Evolutionary conservation across 257 asterid genomes (phyloP), one percentile per base, ranked within the genome.

Genomic region (Ophiorrhiza pumila): DNA sequence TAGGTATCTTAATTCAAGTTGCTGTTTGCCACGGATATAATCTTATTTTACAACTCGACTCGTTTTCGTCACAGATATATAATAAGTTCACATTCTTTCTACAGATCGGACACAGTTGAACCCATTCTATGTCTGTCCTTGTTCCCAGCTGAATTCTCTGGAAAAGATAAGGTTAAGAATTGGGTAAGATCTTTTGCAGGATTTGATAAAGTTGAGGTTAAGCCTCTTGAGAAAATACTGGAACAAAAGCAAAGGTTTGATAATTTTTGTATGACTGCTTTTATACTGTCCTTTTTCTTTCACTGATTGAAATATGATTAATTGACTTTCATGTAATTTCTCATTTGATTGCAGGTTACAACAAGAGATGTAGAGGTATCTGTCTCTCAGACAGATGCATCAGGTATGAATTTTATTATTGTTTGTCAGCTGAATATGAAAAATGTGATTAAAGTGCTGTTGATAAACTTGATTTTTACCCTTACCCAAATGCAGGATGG

Each of bases 241-340:
- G 98, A 92, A 86, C 99, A 90, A 86, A 92, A 95, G 79, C 96
- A 90, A 80, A 92, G 99, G 99, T 95, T 75, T 67, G 82, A 76
- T 76, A 63, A n/a, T 57, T 56, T 56, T 41, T 23, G 66, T 23
- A 11, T 55, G 31, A 55, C 32, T 56, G 37, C 5, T 42, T 17
- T 1, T 32, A 68, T 23, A 11, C 3, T 22, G 42, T 23, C 53
- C 1, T 11, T 69, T 52, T 18, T 17, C 9, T 50, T 22, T 35
- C 32, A 31, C 31, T 31, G 20, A 49, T 5, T 43, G 49, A 20
- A 41, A 43, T 65, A 25, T 65, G 18, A 25, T 5, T 5, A 5
- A 37, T 10, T 10, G 13, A 68, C 64, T 20, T 32, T 10, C 56
- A 35, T 10, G 20, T 34, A 18, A n/a, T 10, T 63, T 66, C 73